Conservation (phyloP, 768 basidiomycete species). For the Austroboletus eburneus region DNA sequence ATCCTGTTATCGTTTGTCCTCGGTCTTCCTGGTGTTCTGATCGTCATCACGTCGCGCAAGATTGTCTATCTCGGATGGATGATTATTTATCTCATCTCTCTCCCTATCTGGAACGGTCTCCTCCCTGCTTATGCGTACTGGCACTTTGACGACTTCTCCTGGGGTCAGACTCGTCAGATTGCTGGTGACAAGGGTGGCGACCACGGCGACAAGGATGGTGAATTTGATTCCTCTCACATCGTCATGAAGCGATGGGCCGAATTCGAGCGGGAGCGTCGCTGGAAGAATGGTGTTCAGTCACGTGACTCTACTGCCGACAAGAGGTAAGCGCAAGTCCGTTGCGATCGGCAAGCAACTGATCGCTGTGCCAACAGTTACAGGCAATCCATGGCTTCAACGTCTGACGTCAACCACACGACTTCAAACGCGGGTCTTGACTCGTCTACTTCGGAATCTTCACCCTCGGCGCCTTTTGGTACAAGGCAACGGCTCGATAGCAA, state of each 20-base stretch:
- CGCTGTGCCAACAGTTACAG: constrained; percentile 43
- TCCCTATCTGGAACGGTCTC: constrained; percentile 97
- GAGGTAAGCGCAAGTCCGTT: constrained; percentile 42
- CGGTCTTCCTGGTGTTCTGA: constrained; percentile 92
- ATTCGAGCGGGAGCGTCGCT: constrained; percentile 92
- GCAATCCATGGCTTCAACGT: constrained; percentile 75
- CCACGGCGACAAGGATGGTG: constrained; percentile 94
- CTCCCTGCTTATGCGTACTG: constrained; percentile 96
- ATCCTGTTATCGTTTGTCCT: constrained; percentile 91
- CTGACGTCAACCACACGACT: constrained; percentile 61
- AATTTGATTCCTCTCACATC: constrained; percentile 94
- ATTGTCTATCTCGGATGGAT: constrained; percentile 96
- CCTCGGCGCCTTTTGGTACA: constrained; percentile 30
- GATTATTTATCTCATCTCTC: constrained; percentile 85
- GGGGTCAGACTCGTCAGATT: constrained; percentile 90
- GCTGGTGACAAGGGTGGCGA: constrained; percentile 66
- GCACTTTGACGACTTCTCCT: constrained; percentile 98
- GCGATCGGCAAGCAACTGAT: constrained; percentile 8
- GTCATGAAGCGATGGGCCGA: constrained; percentile 99
- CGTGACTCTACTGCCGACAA: constrained; percentile 73
- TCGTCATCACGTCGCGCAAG: constrained; percentile 94
- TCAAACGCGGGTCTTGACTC: constrained; percentile 49
- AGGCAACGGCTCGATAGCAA: constrained; percentile 67
- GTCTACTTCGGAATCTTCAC: constrained; percentile 59
- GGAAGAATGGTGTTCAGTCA: constrained; percentile 84